Percentiles rank a stretch among this genome's conserved stretches.
phyloP scores from a whole-genome alignment of 768 basidiomycete genomes.

The Lactifluus hygrophoroides region DNA sequence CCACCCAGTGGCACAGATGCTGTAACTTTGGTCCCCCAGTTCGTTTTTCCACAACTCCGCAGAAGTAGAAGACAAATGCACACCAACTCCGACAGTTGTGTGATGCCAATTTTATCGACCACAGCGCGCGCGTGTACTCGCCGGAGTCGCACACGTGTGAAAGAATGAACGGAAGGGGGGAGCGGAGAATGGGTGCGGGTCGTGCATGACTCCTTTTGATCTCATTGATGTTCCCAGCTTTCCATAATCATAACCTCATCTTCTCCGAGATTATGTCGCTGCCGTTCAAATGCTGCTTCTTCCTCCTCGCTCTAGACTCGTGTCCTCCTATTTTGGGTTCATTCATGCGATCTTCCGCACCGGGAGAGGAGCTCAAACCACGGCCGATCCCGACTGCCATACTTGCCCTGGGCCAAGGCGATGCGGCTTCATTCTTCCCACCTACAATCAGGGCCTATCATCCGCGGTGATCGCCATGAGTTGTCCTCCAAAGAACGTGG shows the following conservation, averaged over 20 bases:
- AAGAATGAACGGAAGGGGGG: background rate
- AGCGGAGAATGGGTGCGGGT: background rate
- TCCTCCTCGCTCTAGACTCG: background rate
- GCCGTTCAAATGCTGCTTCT: background rate
- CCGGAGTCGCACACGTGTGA: constrained; percentile 1
- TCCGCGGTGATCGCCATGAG: background rate
- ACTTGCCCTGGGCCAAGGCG: background rate
- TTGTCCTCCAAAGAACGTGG: background rate
- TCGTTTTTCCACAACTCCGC: background rate
- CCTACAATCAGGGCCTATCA: background rate
- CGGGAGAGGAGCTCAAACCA: background rate
- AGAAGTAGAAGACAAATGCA: background rate
- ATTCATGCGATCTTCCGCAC: background rate
- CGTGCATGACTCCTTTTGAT: background rate
- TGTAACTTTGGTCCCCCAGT: background rate
- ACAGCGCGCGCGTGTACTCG: background rate
- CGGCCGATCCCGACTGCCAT: background rate
- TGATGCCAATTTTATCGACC: background rate
- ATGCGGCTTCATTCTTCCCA: background rate
- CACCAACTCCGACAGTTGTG: background rate
- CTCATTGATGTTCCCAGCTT: background rate
- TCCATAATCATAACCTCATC: background rate
- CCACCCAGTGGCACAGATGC: background rate
- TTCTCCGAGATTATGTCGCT: background rate
- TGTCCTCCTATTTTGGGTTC: background rate